phyloP scores from a whole-genome alignment of 2,329 filamentous ascomycete genomes.

The Diaporthe ilicicola region DNA sequence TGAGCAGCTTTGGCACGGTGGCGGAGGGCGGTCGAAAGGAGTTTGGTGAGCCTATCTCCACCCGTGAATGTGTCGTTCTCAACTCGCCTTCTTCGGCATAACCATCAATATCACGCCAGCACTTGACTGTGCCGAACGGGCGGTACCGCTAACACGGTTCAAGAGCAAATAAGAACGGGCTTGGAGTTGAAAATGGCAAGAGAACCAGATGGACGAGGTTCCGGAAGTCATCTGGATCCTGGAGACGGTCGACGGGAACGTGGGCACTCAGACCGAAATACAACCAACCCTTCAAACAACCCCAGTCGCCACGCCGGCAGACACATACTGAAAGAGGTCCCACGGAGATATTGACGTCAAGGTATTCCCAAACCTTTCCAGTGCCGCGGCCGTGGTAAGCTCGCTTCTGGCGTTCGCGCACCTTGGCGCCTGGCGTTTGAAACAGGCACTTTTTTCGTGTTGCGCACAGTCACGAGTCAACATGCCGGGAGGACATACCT shows the following conservation, averaged over 20 bases:
- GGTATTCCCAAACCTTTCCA: background rate
- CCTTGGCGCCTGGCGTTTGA: constrained; percentile 21
- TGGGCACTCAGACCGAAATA: constrained; percentile 16
- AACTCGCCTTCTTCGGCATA: constrained; percentile 9
- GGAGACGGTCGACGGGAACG: constrained; percentile 15
- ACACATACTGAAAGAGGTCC: background rate
- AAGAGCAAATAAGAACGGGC: constrained; percentile 4
- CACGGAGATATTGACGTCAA: constrained; percentile 25
- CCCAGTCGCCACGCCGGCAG: background rate
- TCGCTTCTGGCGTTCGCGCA: background rate
- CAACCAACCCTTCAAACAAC: background rate
- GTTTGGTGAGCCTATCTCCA: constrained; percentile 10
- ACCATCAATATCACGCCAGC: background rate
- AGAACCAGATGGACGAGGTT: constrained; percentile 13
- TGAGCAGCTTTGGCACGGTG: background rate
- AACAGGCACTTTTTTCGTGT: constrained; percentile 14
- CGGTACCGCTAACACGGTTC: constrained; percentile 18
- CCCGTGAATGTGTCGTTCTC: background rate
- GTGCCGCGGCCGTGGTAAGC: constrained; percentile 1
- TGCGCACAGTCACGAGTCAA: constrained; percentile 27
- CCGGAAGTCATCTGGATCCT: constrained; percentile 22
- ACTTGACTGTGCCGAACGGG: background rate
- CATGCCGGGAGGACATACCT: constrained; percentile 1
- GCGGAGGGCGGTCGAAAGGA: background rate
- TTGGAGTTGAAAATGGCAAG: constrained; percentile 12